Evolutionary conservation across 495 filamentous ascomycete species (phyloP), one percentile per base, ranked within the genome.

Genomic region (Aspergillus funiculosus): DNA sequence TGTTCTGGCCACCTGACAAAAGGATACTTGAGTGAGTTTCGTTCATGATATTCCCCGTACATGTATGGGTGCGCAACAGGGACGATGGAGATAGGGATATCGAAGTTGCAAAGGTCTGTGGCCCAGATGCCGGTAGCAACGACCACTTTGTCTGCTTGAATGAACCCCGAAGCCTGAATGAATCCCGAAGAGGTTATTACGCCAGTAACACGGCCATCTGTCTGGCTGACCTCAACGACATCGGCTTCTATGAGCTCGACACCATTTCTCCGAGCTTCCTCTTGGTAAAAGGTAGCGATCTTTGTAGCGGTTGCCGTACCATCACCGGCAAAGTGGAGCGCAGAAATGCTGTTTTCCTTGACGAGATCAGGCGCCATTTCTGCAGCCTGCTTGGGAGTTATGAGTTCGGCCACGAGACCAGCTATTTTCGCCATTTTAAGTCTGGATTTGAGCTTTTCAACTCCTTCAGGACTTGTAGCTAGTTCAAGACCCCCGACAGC

Each of bases 21-120:
- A 19, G 63, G 63, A 0, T 42, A 44, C 26, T 48, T 53, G 25
- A 43, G 43, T 6, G 39, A 1, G 11, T 50, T 54, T 9, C 48
- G 50, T 24, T 51, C 44, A 13, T 51, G 50, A 13, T 57, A 43
- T 2, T 43, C 28, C 22, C 56, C 59, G 22, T 60, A 64, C 30
- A 63, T 64, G 41, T 65, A 67, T 1, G 63, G 63, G 34, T 67
- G 63, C 22, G 57, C 61, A 10, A 67, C 63, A 0, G 63, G 61
- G 5, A 67, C 46, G 11, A 67, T 53, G 2, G 63, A 61, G 9
- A 67, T 44, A 3, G 63, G 61, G 3, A 50, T 30, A 17, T 50
- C 57, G 36, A 53, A 37, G 4, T 46, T 41, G 29, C 46, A 52
- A n/a, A 67, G 45, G 0, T 49, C 40, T 1, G 50, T 19, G 5